Percentiles rank a stretch among this genome's conserved stretches.
Evolutionary conservation across 495 filamentous ascomycete genomes (phyloP).

Genomic region (Lasiosphaeria miniovina): DNA sequence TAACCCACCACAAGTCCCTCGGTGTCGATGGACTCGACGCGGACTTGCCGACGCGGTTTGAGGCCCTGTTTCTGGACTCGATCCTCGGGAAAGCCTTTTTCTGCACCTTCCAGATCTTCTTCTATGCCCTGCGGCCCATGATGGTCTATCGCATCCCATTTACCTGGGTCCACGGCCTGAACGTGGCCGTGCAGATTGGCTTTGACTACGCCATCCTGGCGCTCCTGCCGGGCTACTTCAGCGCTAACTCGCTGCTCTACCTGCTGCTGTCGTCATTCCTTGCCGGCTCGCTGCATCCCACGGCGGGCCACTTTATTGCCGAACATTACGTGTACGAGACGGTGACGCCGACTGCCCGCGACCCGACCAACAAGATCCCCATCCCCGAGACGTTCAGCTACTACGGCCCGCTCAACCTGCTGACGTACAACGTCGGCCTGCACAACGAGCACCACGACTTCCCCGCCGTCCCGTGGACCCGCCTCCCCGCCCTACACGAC

Average conservation of each 20-base stretch:
- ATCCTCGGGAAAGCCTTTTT: conserved; percentile 98
- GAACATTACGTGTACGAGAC: conserved; percentile 98
- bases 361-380: conserved; percentile 57
- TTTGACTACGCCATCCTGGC: conserved; percentile 74
- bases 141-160: conserved; percentile 86
- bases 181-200: conserved; percentile 68
- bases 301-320: conserved; percentile 96
- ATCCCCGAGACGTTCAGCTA: conserved; percentile 97
- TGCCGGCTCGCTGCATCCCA: conserved; percentile 89
- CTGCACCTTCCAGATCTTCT: conserved; percentile 98
- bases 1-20: conserved; percentile 98
- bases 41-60: conserved; percentile 87
- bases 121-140: conserved; percentile 98
- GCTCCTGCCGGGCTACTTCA: conserved; percentile 38
- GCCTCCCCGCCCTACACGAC: conserved; percentile 66
- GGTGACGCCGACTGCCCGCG: conserved; percentile 52
- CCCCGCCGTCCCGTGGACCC: conserved; percentile 92
- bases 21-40: conserved; percentile 96
- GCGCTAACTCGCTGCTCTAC: conserved; percentile 67
- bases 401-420: conserved; percentile 86
- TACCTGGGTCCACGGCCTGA: conserved; percentile 79
- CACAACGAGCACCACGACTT: conserved; percentile 99
- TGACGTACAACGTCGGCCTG: conserved; percentile 95
- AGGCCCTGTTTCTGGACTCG: conserved; percentile 94
- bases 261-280: conserved; percentile 85